Evolutionary conservation across 495 filamentous ascomycete species (phyloP).

Genomic region (Glonium stellatum): DNA sequence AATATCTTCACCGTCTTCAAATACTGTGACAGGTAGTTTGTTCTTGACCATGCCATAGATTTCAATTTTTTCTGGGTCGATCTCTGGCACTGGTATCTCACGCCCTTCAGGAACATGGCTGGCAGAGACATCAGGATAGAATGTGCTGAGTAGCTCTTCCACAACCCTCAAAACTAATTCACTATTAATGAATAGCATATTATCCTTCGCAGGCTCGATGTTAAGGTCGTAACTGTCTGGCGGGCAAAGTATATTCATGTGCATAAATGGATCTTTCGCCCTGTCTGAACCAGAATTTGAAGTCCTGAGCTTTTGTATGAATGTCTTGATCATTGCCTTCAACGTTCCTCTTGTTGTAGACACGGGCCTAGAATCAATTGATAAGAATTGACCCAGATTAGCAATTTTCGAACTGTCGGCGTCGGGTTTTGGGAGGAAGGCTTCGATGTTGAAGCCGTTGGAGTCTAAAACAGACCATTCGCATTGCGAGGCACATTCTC

Average conservation of each 20-base stretch:
- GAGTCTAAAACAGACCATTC: conserved; percentile 34
- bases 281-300: conserved; percentile 14
- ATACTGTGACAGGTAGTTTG: background rate
- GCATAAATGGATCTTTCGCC: conserved; percentile 61
- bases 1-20: conserved; percentile 2
- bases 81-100: too few species aligned
- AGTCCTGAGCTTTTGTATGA: conserved; percentile 42
- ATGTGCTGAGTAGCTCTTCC: conserved; percentile 32
- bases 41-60: background rate
- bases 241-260: conserved; percentile 65
- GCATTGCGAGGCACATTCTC: conserved; percentile 53
- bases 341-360: conserved; percentile 54
- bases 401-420: conserved; percentile 50
- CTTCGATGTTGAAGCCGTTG: conserved; percentile 44
- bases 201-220: conserved; percentile 84
- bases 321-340: conserved; percentile 58
- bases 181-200: conserved; percentile 69
- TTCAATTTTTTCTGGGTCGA: background rate
- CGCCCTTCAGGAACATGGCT: background rate
- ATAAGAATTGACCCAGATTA: conserved; percentile 58
- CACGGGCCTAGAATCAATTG: conserved; percentile 71
- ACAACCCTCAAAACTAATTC: conserved; percentile 46
- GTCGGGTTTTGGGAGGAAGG: conserved; percentile 51
- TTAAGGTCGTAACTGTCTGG: conserved; percentile 75
- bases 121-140: conserved; percentile 8